Percentiles rank a stretch among this genome's conserved stretches.
Evolutionary conservation across 768 basidiomycete genomes (phyloP).

Genomic region (Lentinula edodes): DNA sequence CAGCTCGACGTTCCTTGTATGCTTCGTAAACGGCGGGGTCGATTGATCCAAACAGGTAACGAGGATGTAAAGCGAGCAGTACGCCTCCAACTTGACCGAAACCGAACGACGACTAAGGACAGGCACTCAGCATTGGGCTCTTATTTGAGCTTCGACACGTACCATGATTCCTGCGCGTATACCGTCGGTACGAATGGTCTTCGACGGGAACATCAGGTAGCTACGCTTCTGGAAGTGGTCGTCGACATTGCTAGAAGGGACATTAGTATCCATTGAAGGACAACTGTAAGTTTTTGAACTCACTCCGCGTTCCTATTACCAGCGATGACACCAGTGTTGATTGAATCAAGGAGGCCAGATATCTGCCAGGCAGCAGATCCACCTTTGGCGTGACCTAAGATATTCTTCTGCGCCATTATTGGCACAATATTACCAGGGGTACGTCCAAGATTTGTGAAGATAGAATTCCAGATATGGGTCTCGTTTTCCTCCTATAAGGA

Average conservation of each 20-base stretch:
- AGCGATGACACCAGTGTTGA: conserved; percentile 83
- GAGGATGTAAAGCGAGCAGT: conserved; percentile 83
- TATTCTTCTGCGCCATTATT: conserved; percentile 94
- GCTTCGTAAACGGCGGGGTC: conserved; percentile 70
- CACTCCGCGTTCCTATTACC: conserved; percentile 96
- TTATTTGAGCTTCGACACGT: conserved; percentile 15
- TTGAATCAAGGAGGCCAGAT: conserved; percentile 83
- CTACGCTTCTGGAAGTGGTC: conserved; percentile 85
- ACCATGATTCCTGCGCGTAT: conserved; percentile 87
- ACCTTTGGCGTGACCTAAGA: conserved; percentile 97
- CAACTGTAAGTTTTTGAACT: conserved; percentile 25
- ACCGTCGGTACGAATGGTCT: conserved; percentile 91
- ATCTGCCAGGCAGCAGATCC: conserved; percentile 99
- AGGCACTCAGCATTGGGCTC: conserved; percentile 5
- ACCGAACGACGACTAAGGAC: conserved; percentile 82
- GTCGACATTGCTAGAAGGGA: conserved; percentile 74
- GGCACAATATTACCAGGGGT: conserved; percentile 96
- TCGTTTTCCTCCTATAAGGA: conserved; percentile 85
- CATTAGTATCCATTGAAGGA: neutral
- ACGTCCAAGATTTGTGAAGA: conserved; percentile 84
- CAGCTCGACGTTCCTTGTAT: conserved; percentile 68
- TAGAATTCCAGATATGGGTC: conserved; percentile 93
- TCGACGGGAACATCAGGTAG: conserved; percentile 96
- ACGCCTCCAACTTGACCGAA: conserved; percentile 99
- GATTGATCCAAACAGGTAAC: conserved; percentile 82